Evolutionary conservation across 2,329 filamentous ascomycete genomes (phyloP).

Genomic region (Purpureocillium takamizusanense): DNA sequence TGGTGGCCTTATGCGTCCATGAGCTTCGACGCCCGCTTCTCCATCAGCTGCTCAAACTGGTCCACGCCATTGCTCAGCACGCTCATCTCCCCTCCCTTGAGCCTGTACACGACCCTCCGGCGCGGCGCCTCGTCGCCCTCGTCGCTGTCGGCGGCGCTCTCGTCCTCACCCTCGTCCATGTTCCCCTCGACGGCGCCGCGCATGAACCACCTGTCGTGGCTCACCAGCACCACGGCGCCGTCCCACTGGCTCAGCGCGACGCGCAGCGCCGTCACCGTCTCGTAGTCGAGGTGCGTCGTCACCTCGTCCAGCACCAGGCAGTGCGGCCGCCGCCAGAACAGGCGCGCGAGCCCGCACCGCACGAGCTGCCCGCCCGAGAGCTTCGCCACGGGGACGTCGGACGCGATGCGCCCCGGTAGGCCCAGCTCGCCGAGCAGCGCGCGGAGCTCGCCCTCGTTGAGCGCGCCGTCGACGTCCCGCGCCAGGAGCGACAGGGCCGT

Average conservation of each 20-base stretch:
- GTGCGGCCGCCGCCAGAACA: constrained; percentile 63
- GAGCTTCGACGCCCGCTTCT: constrained; percentile 45
- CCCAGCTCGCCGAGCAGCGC: constrained; percentile 60
- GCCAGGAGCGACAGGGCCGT: constrained; percentile 59
- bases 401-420: constrained; percentile 59
- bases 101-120: constrained; percentile 48
- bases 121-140: constrained; percentile 31
- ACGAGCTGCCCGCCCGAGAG: constrained; percentile 76
- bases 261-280: constrained; percentile 66
- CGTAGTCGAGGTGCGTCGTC: constrained; percentile 77
- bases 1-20: constrained; percentile 12
- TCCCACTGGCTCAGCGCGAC: constrained; percentile 58
- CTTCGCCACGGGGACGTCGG: constrained; percentile 62
- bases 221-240: constrained; percentile 69
- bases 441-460: constrained; percentile 60
- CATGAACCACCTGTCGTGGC: constrained; percentile 77
- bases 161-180: constrained; percentile 28
- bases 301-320: constrained; percentile 72
- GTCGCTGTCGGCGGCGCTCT: constrained; percentile 24
- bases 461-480: constrained; percentile 37
- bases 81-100: constrained; percentile 48
- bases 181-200: constrained; percentile 50
- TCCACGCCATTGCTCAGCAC: constrained; percentile 51
- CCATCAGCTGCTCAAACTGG: constrained; percentile 55
- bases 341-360: constrained; percentile 52